These are phyloP conservation scores for Salvia miltiorrhiza DNA, from an alignment of 257 asterid species.

Conservation along the genomic window DNA sequence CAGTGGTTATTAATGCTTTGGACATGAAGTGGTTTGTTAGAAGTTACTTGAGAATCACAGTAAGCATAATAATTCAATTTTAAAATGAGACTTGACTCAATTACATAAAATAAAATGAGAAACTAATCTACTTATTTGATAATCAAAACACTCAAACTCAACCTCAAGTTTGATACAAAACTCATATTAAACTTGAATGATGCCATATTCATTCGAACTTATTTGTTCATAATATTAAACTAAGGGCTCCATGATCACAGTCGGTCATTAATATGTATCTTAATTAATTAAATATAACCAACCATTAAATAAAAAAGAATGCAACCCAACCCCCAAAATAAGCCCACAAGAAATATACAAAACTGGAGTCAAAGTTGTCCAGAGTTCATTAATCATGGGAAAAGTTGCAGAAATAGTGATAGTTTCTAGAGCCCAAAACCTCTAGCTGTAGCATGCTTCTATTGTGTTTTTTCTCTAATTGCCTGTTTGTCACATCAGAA, in stretches of 20 bases:
- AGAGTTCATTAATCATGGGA: not conserved
- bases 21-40: not conserved
- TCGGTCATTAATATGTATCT: not conserved
- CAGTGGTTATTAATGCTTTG: not conserved
- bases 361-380: not conserved
- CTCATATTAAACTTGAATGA: not conserved
- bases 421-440: not conserved
- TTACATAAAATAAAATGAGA: no score
- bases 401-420: not conserved
- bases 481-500: not conserved
- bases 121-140: not conserved
- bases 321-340: not conserved
- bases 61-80: not conserved
- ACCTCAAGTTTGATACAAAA: slow-evolving; percentile 1
- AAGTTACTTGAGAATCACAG: not conserved
- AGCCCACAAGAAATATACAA: not conserved
- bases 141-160: not conserved
- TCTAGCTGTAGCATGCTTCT: not conserved
- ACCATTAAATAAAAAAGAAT: not conserved
- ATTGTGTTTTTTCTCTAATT: not conserved
- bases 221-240: not conserved
- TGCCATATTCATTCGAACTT: not conserved
- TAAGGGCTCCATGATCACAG: not conserved
- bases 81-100: not conserved
- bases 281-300: not conserved